Evolutionary conservation across 2,329 filamentous ascomycete genomes (phyloP), one percentile per base, ranked within the genome.

Genomic region (Cucurbitaria berberidis): DNA sequence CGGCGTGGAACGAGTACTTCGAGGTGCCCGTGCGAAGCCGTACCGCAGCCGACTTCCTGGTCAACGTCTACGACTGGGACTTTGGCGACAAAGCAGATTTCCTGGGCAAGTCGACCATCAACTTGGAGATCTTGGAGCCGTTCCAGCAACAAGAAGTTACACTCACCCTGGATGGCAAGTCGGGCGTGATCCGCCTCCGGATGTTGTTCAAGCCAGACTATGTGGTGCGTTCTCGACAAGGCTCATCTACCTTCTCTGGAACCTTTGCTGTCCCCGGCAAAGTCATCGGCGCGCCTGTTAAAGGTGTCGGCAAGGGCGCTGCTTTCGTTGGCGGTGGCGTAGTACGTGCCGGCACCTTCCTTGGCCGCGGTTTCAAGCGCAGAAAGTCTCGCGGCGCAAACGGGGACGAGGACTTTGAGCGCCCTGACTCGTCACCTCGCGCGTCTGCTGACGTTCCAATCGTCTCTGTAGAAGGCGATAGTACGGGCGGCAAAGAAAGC

Each of bases 1-100:
- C 95, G 0, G 84, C 86, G 0, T 99, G 96, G 96, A 98, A 98
- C 70, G 95, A 99, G 72, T 93, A 87, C 74, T 99, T 99, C 68
- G 93, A 97, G 74, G 82, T 91, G 0, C 81, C 87, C 1, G 80
- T 99, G 46, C 87, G 90, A 16, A 96, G 92, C 13, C 85, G 95
- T 53, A 96, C 92, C 15, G 91, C 84, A 0, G 89, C 93, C 32
- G 85, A 95, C 22, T 95, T 99, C 76, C 83, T 82, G 27, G 86
- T 91, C 67, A 89, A 90, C 50, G 87, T 98, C 2, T 96, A 88
- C 73, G 95, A 99, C 72, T 99, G 93, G 85, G 95, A 99, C 74
- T 96, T 98, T 80, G 93, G 91, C 42, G 92, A 96, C 74, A 93
- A 93, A 76, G 91, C 93, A 1, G 95, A 99, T 75, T 90, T 89